Conservation (phyloP, 257 asterid genomes). For the Nicotiana tabacum region DNA sequence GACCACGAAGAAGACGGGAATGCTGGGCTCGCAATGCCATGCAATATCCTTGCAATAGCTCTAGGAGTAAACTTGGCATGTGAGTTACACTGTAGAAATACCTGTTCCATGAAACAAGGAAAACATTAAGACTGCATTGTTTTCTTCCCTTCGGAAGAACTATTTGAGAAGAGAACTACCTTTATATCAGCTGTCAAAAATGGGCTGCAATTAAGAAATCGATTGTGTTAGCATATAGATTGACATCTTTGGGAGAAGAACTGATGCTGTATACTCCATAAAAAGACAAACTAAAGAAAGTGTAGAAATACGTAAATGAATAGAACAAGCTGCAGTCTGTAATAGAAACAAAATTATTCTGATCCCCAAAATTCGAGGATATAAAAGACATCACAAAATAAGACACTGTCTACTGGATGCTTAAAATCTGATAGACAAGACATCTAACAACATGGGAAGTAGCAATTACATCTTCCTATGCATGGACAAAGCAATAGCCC, state of each 20-base stretch:
- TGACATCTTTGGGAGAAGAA: neutral
- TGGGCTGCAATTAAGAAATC: constrained; percentile 51
- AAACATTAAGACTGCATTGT: constrained; percentile 15
- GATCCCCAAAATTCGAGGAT: neutral
- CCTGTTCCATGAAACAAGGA: constrained; percentile 43
- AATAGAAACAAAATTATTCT: neutral
- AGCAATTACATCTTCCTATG: neutral
- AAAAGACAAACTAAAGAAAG: neutral
- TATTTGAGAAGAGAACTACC: constrained; percentile 29
- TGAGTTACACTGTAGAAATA: constrained; percentile 76
- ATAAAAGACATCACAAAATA: neutral
- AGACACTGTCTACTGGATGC: neutral
- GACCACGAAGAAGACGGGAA: constrained; percentile 85
- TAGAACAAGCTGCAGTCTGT: neutral
- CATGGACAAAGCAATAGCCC: neutral
- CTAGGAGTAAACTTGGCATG: constrained; percentile 83
- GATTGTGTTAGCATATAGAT: constrained; percentile 23
- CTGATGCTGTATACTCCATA: neutral
- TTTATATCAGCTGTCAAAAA: constrained; percentile 84
- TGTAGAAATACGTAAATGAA: neutral
- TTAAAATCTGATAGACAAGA: neutral
- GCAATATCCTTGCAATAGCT: constrained; percentile 90
- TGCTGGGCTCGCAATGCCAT: constrained; percentile 88
- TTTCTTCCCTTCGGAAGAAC: neutral
- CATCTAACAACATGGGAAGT: neutral